phyloP scores from a whole-genome alignment of 306 rosid species.

The Corylus avellana region DNA sequence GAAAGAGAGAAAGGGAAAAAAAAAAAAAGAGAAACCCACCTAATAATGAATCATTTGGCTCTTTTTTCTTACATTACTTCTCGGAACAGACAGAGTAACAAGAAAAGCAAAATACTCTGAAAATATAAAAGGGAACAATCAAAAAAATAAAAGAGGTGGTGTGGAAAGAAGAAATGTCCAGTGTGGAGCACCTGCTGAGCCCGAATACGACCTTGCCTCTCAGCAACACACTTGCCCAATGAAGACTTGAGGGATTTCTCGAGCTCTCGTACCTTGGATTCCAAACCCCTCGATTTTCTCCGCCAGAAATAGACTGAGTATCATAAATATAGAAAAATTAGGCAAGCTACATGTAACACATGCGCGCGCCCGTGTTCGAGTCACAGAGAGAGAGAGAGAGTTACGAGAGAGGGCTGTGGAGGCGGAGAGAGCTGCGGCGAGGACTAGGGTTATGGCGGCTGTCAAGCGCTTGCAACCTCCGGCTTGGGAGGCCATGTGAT shows the following conservation, averaged over 20 bases:
- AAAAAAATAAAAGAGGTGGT: neutral
- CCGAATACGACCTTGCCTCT: slow-evolving; percentile 90
- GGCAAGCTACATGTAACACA: neutral
- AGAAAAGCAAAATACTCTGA: neutral
- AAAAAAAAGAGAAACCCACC: no score
- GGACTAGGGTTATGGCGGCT: slow-evolving; percentile 36
- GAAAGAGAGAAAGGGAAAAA: no score
- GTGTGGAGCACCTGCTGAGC: slow-evolving; percentile 69
- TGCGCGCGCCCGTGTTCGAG: no score
- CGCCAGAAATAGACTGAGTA: slow-evolving; percentile 48
- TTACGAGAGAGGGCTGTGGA: slow-evolving; percentile 51
- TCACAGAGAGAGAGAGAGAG: neutral
- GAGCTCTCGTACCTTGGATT: slow-evolving; percentile 54
- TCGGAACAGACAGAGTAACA: neutral
- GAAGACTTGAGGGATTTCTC: slow-evolving; percentile 64
- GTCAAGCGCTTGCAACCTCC: slow-evolving; percentile 36
- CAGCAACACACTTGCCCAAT: slow-evolving; percentile 57
- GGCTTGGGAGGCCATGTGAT: slow-evolving; percentile 4
- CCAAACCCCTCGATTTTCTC: slow-evolving; percentile 56
- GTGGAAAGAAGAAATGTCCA: neutral
- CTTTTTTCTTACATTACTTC: neutral
- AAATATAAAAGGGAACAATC: neutral
- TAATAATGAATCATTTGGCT: neutral
- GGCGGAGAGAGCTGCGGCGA: slow-evolving; percentile 54
- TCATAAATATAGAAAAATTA: neutral